Base-by-base conservation (phyloP, 306 rosid species). In the Castanospermum australe region DNA sequence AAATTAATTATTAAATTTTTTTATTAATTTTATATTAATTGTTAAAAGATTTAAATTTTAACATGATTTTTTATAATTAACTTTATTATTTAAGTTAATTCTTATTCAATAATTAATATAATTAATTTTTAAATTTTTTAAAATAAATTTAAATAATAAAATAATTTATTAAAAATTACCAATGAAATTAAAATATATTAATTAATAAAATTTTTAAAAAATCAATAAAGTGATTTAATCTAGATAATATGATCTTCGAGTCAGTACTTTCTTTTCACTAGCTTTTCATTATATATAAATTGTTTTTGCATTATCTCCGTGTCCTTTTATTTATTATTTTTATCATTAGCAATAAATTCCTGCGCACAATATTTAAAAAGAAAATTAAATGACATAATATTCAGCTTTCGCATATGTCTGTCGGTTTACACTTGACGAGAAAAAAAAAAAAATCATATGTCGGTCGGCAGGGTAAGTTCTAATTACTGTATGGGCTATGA, bases 381-480 rank as follows among this genome's bases (percentile, higher is more conserved):
- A 5, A 56, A 8, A 73, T 11, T 11, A 22, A 41, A 39, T 24
- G 10, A 57, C 18, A 61, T 44, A 57, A 73, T 39, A 47, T 56
- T 57, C 39, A 59, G 39, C 64, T 59, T 59, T 59, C 65, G 28
- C 33, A 57, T 11, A 2, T 59, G 17, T 59, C 65, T 59, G 65
- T 59, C 65, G 65, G 65, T 59, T n/a, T n/a, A n/a, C n/a, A n/a
- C n/a, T n/a, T 59, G 35, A 28, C 65, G 12, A n/a, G 18, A 13
- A 59, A 59, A 59, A 28, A 24, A 28, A 28, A 48, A 69, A 30
- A 42, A 20, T 25, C 47, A 36, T 20, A 28, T 57, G 0, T 25
- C 33, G 60, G 79, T 75, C 79, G 79, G 79, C 30, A 28, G 56
- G n/a, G n/a, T n/a, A n/a, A n/a, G n/a, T n/a, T 44, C n/a, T 41